These are phyloP conservation scores for Debaryomyces nepalensis DNA, from an alignment of 1,139 yeast species.

Conservation along the genomic window DNA sequence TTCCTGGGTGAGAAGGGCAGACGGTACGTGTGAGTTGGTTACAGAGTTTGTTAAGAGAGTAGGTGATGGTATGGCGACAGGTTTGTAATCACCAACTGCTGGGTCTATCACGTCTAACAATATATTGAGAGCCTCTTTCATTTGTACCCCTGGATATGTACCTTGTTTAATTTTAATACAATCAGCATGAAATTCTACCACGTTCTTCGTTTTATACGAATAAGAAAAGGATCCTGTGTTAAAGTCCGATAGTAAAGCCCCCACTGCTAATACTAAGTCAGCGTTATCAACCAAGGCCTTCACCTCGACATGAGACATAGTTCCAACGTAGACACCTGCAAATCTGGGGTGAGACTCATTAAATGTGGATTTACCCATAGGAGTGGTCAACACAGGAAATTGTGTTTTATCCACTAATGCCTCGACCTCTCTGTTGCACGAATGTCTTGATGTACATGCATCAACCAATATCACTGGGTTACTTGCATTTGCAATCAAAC, in stretches of 20 bases:
- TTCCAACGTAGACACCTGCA: constrained; percentile 88
- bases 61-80: constrained; percentile 52
- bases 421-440: constrained; percentile 63
- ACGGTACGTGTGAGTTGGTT: constrained; percentile 23
- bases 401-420: constrained; percentile 68
- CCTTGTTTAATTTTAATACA: constrained; percentile 78
- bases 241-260: constrained; percentile 84
- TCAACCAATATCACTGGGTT: constrained; percentile 81
- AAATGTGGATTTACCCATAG: constrained; percentile 87
- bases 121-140: constrained; percentile 67
- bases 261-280: constrained; percentile 76
- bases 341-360: constrained; percentile 74
- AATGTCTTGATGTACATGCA: constrained; percentile 85
- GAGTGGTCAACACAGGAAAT: constrained; percentile 85
- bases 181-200: constrained; percentile 89
- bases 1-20: constrained; percentile 60
- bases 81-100: constrained; percentile 43
- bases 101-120: constrained; percentile 44
- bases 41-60: constrained; percentile 37
- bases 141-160: constrained; percentile 74
- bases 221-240: constrained; percentile 90
- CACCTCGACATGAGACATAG: constrained; percentile 75
- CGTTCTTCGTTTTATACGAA: constrained; percentile 76
- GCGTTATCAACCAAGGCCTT: constrained; percentile 76
- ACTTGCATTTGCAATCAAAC: constrained; percentile 57